Conservation (phyloP, 2,329 filamentous ascomycete genomes). For the Diaporthe destruens region DNA sequence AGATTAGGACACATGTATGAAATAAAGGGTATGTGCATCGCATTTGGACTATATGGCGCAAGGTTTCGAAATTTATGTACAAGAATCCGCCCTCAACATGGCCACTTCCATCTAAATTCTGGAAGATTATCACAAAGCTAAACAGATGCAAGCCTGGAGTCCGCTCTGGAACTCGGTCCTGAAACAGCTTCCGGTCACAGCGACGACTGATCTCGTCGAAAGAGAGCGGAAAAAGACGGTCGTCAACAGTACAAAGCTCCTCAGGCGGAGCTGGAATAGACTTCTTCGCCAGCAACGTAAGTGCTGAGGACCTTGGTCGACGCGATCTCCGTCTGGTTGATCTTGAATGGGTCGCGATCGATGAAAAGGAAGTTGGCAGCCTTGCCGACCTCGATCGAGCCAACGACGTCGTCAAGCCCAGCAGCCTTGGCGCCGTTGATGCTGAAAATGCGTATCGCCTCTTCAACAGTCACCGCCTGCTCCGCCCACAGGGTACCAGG, state of each 20-base stretch:
- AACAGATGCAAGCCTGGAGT: too few species aligned
- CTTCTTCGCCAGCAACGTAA: background rate
- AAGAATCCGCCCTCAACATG: too few species aligned
- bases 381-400: constrained; percentile 9
- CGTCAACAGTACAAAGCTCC: too few species aligned
- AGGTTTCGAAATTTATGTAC: too few species aligned
- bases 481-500: constrained; percentile 4
- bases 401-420: background rate
- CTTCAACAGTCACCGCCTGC: constrained; percentile 3
- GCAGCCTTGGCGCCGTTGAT: constrained; percentile 12
- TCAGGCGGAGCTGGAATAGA: background rate
- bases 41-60: too few species aligned
- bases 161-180: too few species aligned
- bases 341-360: background rate
- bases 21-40: too few species aligned
- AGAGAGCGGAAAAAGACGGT: too few species aligned
- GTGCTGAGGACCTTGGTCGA: constrained; percentile 1
- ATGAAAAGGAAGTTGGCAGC: background rate
- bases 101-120: too few species aligned
- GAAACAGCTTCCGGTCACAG: background rate
- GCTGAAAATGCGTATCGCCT: background rate
- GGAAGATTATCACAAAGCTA: too few species aligned
- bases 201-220: too few species aligned
- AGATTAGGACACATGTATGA: too few species aligned
- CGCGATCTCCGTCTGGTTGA: background rate